phyloP scores from a whole-genome alignment of 2,329 filamentous ascomycete species.

The Aaosphaeria arxii region DNA sequence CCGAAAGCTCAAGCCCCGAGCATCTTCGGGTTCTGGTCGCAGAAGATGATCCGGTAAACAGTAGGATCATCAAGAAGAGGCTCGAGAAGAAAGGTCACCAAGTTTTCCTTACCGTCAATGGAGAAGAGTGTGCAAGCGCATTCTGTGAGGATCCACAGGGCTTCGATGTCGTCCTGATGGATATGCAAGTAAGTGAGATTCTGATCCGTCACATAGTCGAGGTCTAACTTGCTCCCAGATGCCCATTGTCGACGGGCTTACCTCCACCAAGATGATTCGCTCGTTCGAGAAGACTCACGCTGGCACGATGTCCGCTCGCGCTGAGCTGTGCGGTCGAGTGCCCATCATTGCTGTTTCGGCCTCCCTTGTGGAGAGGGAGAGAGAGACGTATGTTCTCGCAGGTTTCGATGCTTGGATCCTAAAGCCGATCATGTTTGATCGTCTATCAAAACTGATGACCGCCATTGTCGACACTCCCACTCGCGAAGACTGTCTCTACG shows the following conservation, averaged over 20 bases:
- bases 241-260: conserved; percentile 85
- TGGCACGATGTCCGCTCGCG: conserved; percentile 58
- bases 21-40: conserved; percentile 70
- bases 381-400: conserved; percentile 66
- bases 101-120: conserved; percentile 73
- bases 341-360: conserved; percentile 88
- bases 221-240: conserved; percentile 56
- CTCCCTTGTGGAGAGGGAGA: conserved; percentile 69
- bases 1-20: conserved; percentile 27
- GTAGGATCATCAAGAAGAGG: conserved; percentile 75
- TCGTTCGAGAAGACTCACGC: conserved; percentile 60
- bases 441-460: conserved; percentile 65
- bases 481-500: conserved; percentile 64
- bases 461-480: conserved; percentile 64
- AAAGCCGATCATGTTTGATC: conserved; percentile 80
- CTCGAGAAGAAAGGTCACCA: conserved; percentile 73
- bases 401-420: conserved; percentile 91
- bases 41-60: conserved; percentile 86
- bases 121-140: conserved; percentile 74
- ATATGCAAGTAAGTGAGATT: conserved; percentile 72
- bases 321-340: conserved; percentile 61
- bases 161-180: conserved; percentile 85
- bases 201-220: not conserved
- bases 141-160: conserved; percentile 61
- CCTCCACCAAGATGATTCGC: conserved; percentile 79